A percentile compares a stretch with the other conserved stretches of the same genome.
Conservation (phyloP, 805 yeast species). For the Isabelozyma gotoi region DNA sequence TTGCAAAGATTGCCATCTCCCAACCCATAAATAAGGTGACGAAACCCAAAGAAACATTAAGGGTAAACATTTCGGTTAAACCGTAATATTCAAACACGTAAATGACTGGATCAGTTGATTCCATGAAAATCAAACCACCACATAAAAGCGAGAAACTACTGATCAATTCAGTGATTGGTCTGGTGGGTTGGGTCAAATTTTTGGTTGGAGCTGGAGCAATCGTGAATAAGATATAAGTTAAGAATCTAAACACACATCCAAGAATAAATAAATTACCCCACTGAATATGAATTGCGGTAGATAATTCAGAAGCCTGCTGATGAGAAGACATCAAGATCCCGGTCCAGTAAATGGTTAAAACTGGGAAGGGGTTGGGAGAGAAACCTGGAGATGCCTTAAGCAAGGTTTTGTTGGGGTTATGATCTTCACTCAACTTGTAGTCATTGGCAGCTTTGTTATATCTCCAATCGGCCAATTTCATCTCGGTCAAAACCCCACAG, state of each 20-base stretch:
- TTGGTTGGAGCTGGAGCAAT: conserved; percentile 38
- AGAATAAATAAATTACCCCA: conserved; percentile 89
- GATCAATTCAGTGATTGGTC: conserved; percentile 86
- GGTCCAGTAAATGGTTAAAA: conserved; percentile 92
- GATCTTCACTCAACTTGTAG: conserved; percentile 12
- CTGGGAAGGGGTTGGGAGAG: conserved; percentile 94
- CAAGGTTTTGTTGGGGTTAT: conserved; percentile 9
- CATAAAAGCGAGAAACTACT: conserved; percentile 75
- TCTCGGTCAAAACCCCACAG: conserved; percentile 83
- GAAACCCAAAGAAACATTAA: conserved; percentile 81
- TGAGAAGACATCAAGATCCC: conserved; percentile 95
- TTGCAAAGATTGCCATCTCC: conserved; percentile 69
- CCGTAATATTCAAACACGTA: conserved; percentile 69
- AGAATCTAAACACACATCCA: conserved; percentile 74
- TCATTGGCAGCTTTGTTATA: conserved; percentile 24
- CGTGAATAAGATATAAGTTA: conserved; percentile 58
- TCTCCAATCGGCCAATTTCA: conserved; percentile 64
- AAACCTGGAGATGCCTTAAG: conserved; percentile 61
- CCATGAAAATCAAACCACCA: conserved; percentile 93
- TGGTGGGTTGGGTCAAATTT: conserved; percentile 30
- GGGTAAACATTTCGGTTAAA: conserved; percentile 87
- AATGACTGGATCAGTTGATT: conserved; percentile 83
- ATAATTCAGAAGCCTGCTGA: conserved; percentile 73
- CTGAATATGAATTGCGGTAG: conserved; percentile 81
- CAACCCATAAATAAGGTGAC: conserved; percentile 83